These are phyloP conservation scores for Dryas octopetala DNA, from an alignment of 306 rosid species.

Conservation along the genomic window DNA sequence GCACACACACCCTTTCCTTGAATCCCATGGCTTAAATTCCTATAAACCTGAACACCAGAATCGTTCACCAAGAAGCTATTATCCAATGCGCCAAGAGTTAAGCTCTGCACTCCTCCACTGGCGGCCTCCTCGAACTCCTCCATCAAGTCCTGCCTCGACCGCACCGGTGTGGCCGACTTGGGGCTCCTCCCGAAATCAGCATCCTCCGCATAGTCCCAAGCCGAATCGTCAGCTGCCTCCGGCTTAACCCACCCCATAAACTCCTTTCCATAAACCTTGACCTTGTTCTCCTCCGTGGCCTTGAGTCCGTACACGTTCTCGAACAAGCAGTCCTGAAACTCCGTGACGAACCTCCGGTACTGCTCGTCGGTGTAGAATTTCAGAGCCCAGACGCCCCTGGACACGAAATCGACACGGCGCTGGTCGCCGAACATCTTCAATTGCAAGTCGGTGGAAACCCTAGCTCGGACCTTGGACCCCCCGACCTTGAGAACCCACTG, in stretches of 20 bases:
- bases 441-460: slow-evolving; percentile 79
- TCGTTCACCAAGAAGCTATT: slow-evolving; percentile 82
- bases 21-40: slow-evolving; percentile 65
- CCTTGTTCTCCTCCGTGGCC: slow-evolving; percentile 74
- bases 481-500: slow-evolving; percentile 64
- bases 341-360: slow-evolving; percentile 63
- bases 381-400: slow-evolving; percentile 82
- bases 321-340: slow-evolving; percentile 69
- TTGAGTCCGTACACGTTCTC: slow-evolving; percentile 66
- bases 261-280: slow-evolving; percentile 81
- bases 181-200: slow-evolving; percentile 39
- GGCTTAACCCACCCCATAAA: slow-evolving; percentile 89
- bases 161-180: slow-evolving; percentile 27
- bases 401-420: slow-evolving; percentile 79
- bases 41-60: slow-evolving; percentile 69
- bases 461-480: slow-evolving; percentile 65
- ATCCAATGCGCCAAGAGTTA: slow-evolving; percentile 76
- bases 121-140: slow-evolving; percentile 89
- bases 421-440: slow-evolving; percentile 88
- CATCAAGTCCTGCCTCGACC: slow-evolving; percentile 48
- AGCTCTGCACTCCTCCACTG: slow-evolving; percentile 79
- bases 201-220: slow-evolving; percentile 77
- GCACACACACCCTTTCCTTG: slow-evolving; percentile 80
- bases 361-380: slow-evolving; percentile 65
- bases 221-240: slow-evolving; percentile 77